These are phyloP conservation scores for Fusarium heterosporum DNA, from an alignment of 2,329 filamentous ascomycete species.

Conservation along the genomic window DNA sequence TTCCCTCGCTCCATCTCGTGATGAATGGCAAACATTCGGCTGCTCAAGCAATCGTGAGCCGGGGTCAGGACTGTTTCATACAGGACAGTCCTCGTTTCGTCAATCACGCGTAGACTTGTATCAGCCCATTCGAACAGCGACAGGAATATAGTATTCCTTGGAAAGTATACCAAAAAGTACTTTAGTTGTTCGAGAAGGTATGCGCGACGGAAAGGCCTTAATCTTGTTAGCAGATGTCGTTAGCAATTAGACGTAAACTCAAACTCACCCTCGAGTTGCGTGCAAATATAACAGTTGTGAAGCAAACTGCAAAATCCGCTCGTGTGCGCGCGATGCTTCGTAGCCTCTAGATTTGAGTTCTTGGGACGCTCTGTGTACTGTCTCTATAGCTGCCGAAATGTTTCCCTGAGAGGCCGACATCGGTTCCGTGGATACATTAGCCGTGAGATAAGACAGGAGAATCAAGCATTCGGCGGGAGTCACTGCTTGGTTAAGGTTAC, in stretches of 20 bases:
- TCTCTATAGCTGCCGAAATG: conserved; percentile 62
- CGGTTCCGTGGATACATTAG: conserved; percentile 56
- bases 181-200: conserved; percentile 72
- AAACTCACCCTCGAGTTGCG: conserved; percentile 65
- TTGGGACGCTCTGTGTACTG: conserved; percentile 56
- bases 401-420: conserved; percentile 64
- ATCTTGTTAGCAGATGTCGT: conserved; percentile 32
- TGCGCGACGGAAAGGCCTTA: conserved; percentile 73
- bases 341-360: conserved; percentile 56
- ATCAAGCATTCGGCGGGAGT: conserved; percentile 71
- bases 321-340: conserved; percentile 57
- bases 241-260: not conserved
- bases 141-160: conserved; percentile 81
- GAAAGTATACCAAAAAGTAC: conserved; percentile 72
- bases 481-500: conserved; percentile 61
- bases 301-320: conserved; percentile 76
- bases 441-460: conserved; percentile 74
- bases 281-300: conserved; percentile 75
- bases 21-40: conserved; percentile 63
- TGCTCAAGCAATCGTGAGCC: conserved; percentile 56
- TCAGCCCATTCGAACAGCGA: conserved; percentile 80
- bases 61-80: conserved; percentile 61
- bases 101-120: conserved; percentile 76
- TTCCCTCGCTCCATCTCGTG: conserved; percentile 63
- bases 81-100: conserved; percentile 78